Base-by-base conservation (phyloP, 257 asterid genomes). In the Thymus quinquecostatus region DNA sequence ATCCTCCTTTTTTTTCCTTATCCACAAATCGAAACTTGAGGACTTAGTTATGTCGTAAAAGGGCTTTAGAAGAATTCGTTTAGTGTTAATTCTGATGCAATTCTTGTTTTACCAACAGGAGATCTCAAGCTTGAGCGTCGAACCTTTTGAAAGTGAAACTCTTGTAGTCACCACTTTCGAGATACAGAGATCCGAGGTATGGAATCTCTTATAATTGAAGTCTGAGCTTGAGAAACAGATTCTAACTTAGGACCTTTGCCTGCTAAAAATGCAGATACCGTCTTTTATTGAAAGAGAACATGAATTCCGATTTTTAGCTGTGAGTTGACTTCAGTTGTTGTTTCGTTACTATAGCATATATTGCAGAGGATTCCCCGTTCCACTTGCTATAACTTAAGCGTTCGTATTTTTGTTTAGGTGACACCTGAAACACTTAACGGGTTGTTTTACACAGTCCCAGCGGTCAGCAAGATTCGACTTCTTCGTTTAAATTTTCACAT, bases 41-140 rank as follows among this genome's bases (percentile, higher is more conserved):
- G 32, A 66, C 8, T 28, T 48, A 41, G 36, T 33, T 53, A 29
- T 49, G 57, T 8, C 9, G 41, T 30, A 32, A 60, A 54, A 32
- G 36, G 40, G 41, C 32, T 21, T 36, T 11, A 7, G 2, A 79
- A 59, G 44, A 44, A 60, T 43, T 44, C 29, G 44, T 32, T 3
- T 54, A 32, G 53, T 10, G 61, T 64, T 70, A 68, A 60, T 49
- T 33, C 58, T 71, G 76, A 71, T 70, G 55, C 58, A 38, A 34
- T 28, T 10, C 30, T 21, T 63, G 36, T 40, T 45, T 71, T 8
- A 55, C 75, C 66, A 58, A 69, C 82, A 95, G 98, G 99, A 95
- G 80, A 89, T 88, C 79, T 95, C 99, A 53, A 95, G 99, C 87
- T 83, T 89, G 86, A 95, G 99, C 8, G 96, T 89, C 62, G 99